Evolutionary conservation across 306 rosid species (phyloP).

Genomic region (Arachis hypogaea): DNA sequence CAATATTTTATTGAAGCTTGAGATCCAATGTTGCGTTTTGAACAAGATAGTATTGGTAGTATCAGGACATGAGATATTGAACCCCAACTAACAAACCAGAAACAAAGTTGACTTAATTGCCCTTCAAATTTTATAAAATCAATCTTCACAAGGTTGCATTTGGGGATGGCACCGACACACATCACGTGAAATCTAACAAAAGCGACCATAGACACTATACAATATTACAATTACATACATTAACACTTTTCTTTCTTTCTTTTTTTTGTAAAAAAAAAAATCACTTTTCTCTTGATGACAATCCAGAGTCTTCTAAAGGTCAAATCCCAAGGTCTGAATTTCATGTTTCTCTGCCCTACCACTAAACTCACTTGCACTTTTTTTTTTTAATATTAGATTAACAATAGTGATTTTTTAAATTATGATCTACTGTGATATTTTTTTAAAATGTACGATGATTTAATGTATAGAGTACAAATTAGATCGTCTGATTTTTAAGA

Average conservation of each 20-base stretch:
- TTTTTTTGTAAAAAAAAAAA: too few species aligned
- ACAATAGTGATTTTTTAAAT: too few species aligned
- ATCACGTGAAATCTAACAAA: conserved; percentile 30
- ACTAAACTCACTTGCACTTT: background rate
- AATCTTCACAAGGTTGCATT: background rate
- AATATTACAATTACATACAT: background rate
- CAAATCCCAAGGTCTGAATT: background rate
- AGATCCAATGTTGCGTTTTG: too few species aligned
- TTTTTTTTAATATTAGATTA: too few species aligned
- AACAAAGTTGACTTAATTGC: background rate
- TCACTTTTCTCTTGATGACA: background rate
- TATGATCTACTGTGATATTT: too few species aligned
- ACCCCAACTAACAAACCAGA: background rate
- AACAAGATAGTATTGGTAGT: too few species aligned
- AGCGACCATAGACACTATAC: background rate
- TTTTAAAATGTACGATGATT: too few species aligned
- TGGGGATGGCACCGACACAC: conserved; percentile 40
- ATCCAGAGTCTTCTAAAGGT: conserved; percentile 2
- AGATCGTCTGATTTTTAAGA: too few species aligned
- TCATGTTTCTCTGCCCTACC: conserved; percentile 27
- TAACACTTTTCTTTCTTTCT: too few species aligned
- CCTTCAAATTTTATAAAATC: background rate
- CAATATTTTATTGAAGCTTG: too few species aligned
- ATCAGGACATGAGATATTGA: background rate
- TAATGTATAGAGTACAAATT: too few species aligned